phyloP scores from a whole-genome alignment of 768 basidiomycete species.

The Chalciporus chontae region DNA sequence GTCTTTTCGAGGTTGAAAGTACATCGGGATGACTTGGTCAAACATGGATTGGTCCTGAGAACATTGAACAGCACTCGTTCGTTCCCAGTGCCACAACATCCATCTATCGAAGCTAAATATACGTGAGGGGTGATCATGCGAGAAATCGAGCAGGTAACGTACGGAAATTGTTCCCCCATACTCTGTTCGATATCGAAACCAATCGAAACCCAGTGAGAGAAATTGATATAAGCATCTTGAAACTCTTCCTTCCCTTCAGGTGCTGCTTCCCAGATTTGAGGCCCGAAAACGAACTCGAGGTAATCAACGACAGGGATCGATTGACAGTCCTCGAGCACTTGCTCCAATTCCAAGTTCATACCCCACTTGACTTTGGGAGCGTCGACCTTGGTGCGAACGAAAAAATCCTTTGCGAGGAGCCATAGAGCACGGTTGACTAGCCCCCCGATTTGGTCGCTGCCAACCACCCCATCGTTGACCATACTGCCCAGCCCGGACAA shows the following conservation, averaged over 20 bases:
- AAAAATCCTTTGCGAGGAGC: slow-evolving; percentile 7
- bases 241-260: not conserved
- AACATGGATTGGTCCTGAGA: slow-evolving; percentile 1
- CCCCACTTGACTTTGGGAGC: no score
- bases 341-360: no score
- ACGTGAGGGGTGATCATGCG: no score
- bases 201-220: slow-evolving; percentile 12
- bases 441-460: slow-evolving; percentile 2
- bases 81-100: slow-evolving; percentile 1
- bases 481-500: not conserved
- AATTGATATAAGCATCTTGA: slow-evolving; percentile 6
- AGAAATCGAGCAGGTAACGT: no score
- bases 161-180: no score
- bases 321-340: slow-evolving; percentile 1
- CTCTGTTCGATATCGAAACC: not conserved
- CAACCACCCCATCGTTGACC: slow-evolving; percentile 1
- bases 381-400: not conserved
- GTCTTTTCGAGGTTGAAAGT: not conserved
- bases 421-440: slow-evolving; percentile 6
- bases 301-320: slow-evolving; percentile 1
- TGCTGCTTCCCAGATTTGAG: not conserved
- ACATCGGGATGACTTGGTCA: slow-evolving; percentile 7
- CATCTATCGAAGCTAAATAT: not conserved
- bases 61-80: slow-evolving; percentile 6
- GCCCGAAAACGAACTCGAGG: slow-evolving; percentile 5